These are phyloP conservation scores for Lyophyllum decastes DNA, from an alignment of 768 basidiomycete species.

Conservation along the genomic window DNA sequence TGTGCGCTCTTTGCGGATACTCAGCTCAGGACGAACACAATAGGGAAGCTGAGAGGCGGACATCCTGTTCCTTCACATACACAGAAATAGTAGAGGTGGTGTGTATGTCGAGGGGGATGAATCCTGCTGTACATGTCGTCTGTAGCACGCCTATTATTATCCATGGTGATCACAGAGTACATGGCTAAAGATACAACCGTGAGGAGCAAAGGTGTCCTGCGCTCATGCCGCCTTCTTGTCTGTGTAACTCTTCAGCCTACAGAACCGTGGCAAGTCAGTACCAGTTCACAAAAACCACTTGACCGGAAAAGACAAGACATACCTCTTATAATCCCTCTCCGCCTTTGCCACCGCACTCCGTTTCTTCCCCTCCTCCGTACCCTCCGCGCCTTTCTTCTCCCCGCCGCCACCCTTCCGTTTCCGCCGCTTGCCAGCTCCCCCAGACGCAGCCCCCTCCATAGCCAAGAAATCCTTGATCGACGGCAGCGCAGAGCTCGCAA, in stretches of 20 bases:
- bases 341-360: slow-evolving; percentile 47
- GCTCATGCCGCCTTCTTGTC: slow-evolving; percentile 33
- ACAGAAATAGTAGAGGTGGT: slow-evolving; percentile 13
- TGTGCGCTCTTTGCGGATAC: slow-evolving; percentile 89
- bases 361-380: slow-evolving; percentile 35
- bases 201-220: not conserved
- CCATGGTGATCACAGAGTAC: not conserved
- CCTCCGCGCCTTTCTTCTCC: slow-evolving; percentile 43
- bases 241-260: slow-evolving; percentile 43
- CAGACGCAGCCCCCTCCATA: slow-evolving; percentile 64
- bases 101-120: not conserved
- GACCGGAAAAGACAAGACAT: slow-evolving; percentile 24
- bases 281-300: not conserved
- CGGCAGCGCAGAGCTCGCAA: slow-evolving; percentile 78
- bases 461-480: slow-evolving; percentile 84
- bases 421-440: slow-evolving; percentile 65
- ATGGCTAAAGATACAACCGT: not conserved
- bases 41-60: slow-evolving; percentile 69
- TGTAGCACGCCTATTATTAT: not conserved
- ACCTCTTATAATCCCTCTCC: slow-evolving; percentile 62
- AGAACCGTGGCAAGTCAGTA: not conserved
- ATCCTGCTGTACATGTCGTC: not conserved
- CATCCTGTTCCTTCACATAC: slow-evolving; percentile 41
- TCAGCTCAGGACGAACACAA: slow-evolving; percentile 74
- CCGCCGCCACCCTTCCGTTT: slow-evolving; percentile 53